phyloP scores from a whole-genome alignment of 495 filamentous ascomycete genomes.

The Daldinia childiae region DNA sequence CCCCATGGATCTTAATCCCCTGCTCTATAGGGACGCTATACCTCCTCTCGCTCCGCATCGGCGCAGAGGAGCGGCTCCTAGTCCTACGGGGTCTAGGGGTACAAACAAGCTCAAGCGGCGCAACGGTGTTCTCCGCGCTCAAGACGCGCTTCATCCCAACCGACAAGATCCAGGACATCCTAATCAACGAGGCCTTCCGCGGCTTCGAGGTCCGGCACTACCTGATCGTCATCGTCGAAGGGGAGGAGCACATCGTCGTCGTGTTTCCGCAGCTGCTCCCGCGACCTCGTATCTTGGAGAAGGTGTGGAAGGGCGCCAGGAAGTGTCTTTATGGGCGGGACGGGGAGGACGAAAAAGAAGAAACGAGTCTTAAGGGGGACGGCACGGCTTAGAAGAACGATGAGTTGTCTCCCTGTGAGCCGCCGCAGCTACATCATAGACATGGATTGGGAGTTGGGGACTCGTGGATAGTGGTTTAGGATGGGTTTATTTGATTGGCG shows the following conservation, averaged over 20 bases:
- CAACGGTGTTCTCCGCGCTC: slow-evolving; percentile 64
- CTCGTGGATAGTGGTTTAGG: background rate
- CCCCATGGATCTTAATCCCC: slow-evolving; percentile 53
- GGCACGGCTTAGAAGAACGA: slow-evolving; percentile 1
- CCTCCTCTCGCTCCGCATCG: slow-evolving; percentile 51
- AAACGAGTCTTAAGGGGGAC: slow-evolving; percentile 19
- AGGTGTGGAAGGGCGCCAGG: slow-evolving; percentile 83
- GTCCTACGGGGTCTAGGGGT: slow-evolving; percentile 91
- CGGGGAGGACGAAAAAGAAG: slow-evolving; percentile 31
- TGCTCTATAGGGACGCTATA: slow-evolving; percentile 46
- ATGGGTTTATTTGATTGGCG: slow-evolving; percentile 18
- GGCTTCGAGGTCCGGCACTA: slow-evolving; percentile 94
- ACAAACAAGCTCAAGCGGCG: slow-evolving; percentile 78
- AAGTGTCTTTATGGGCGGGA: slow-evolving; percentile 78
- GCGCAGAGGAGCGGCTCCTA: slow-evolving; percentile 82
- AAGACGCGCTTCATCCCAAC: slow-evolving; percentile 94
- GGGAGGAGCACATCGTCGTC: slow-evolving; percentile 86
- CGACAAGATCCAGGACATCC: slow-evolving; percentile 85
- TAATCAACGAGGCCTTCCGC: slow-evolving; percentile 94
- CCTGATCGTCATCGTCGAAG: slow-evolving; percentile 88
- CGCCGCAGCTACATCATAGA: background rate
- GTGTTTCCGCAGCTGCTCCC: slow-evolving; percentile 89
- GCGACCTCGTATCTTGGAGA: slow-evolving; percentile 73
- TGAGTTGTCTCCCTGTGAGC: background rate
- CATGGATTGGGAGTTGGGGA: background rate